Conservation (phyloP, 441 rosid species). For the Brassica hybrid region DNA sequence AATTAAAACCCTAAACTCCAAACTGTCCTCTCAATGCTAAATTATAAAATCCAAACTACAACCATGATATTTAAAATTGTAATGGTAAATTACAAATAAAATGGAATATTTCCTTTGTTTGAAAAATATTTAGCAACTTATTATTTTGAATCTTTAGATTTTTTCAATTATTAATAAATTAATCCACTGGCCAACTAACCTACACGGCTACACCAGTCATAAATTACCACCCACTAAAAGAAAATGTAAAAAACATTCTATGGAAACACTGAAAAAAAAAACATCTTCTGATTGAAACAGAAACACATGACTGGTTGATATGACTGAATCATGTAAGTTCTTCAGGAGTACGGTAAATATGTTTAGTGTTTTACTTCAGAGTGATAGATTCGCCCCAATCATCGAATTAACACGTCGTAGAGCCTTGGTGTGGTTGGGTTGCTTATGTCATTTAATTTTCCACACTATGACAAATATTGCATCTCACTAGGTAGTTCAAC, state of each 20-base stretch:
- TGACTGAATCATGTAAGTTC: constrained; percentile 40
- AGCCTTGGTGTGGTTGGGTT: constrained; percentile 9
- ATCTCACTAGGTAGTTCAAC: constrained; percentile 25
- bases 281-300: constrained; percentile 42
- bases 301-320: constrained; percentile 38
- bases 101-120: neutral
- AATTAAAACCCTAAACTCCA: constrained; percentile 1
- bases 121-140: neutral
- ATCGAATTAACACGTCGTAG: neutral
- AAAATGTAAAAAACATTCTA: constrained; percentile 33
- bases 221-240: constrained; percentile 20
- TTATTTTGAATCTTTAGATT: neutral
- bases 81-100: neutral
- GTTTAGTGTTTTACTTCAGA: neutral
- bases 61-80: neutral
- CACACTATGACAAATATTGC: constrained; percentile 23
- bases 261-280: constrained; percentile 32
- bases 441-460: constrained; percentile 25
- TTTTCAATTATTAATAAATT: neutral
- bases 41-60: neutral
- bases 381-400: constrained; percentile 20
- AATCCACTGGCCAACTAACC: neutral
- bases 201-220: neutral
- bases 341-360: constrained; percentile 47
- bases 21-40: neutral